Base-by-base conservation (phyloP, 208 protist species). In the Leishmania gerbilli region DNA sequence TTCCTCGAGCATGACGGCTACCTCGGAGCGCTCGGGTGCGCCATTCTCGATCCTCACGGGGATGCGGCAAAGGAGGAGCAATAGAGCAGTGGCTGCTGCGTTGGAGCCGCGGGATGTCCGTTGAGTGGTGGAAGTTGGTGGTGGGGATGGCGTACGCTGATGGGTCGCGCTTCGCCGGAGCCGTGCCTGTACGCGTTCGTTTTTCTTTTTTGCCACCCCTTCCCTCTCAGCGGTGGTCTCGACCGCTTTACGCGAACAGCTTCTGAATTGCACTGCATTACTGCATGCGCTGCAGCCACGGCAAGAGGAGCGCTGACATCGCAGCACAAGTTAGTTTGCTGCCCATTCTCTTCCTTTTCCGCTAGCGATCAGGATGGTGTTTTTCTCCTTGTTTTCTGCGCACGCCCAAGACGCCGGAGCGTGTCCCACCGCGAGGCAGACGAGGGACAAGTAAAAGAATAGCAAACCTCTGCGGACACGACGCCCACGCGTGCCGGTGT, bases 1-100 rank as follows among this genome's bases (percentile, higher is more conserved):
- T 99, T 99, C 80, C 88, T 99, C 21, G 88, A 97, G 51, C 98
- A 99, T 84, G 98, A 99, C 78, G 98, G 98, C 62, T 99, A 99
- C 81, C 89, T 99, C 15, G 98, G 98, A 34, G 95, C 94, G 47
- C 85, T 99, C 0, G 98, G 98, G 37, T 95, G 89, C 49, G 88
- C 91, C 19, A 88, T 93, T 71, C 76, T 84, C 31, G 84, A 88
- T 34, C 55, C 80, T 27, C 76, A 78, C 34, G 69, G 31, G 19
- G 69, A 47, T 42, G 34, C 64, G 7, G 19, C 74, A 19, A 64
- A 58, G 27, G 34, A 49, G 8, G n/a, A 62, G 21, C 17, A 51
- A 49, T 67, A 21, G 31, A 19, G 24, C 65, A 17, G 31, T 24
- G 27, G 19, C 62, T 40, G 56, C 53, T 40, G 60, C 7, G 21